A percentile compares a stretch with the other conserved stretches of the same genome.
phyloP scores from a whole-genome alignment of 257 asterid species.

The Primulina huaijiensis region DNA sequence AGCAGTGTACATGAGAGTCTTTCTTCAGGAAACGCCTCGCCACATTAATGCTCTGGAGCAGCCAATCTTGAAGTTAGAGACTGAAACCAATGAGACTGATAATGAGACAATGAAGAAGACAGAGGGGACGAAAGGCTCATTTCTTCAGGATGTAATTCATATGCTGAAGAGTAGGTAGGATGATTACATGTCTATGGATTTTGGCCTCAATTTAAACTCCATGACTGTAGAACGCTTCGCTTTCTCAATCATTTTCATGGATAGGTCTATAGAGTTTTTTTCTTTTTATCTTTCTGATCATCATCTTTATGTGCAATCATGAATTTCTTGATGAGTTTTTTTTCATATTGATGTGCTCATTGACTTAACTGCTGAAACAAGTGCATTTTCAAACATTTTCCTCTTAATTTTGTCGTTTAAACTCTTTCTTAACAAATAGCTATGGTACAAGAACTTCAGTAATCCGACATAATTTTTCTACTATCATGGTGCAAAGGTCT shows the following conservation, averaged over 20 bases:
- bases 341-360: background rate
- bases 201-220: background rate
- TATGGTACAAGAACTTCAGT: too few relatives aligned
- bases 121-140: slow-evolving; percentile 19
- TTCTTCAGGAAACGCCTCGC: slow-evolving; percentile 28
- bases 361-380: background rate
- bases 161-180: slow-evolving; percentile 42
- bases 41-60: slow-evolving; percentile 16
- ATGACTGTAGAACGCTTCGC: background rate
- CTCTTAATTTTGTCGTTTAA: background rate
- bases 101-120: slow-evolving; percentile 14
- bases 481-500: background rate
- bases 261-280: background rate
- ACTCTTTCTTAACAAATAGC: too few relatives aligned
- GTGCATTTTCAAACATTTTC: background rate
- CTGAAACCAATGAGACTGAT: background rate
- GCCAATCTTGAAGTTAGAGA: slow-evolving; percentile 18
- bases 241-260: background rate
- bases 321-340: background rate
- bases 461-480: too few relatives aligned
- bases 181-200: background rate
- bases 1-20: slow-evolving; percentile 31
- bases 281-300: background rate
- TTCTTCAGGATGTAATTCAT: slow-evolving; percentile 30
- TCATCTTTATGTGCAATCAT: background rate